Conservation (phyloP, 306 rosid species). For the Dalbergia oliveri region DNA sequence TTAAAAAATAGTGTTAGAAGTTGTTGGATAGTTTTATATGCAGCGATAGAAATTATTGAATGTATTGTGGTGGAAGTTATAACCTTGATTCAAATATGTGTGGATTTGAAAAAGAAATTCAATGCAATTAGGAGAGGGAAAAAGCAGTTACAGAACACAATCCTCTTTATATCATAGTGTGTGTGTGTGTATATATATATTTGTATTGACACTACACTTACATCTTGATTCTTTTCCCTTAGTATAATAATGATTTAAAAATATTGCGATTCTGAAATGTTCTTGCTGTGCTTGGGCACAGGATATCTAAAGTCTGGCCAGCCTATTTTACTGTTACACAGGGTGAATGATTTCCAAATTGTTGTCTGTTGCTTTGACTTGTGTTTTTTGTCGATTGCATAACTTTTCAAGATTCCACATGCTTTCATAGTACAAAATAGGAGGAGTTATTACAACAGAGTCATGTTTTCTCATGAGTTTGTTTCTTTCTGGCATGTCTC, state of each 20-base stretch:
- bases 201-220: too few species aligned
- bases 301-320: neutral
- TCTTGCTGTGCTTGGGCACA: constrained; percentile 9
- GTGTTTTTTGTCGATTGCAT: neutral
- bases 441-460: constrained; percentile 8
- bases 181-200: too few species aligned
- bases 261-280: constrained; percentile 9
- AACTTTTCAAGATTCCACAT: constrained; percentile 10
- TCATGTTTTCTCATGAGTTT: constrained; percentile 8
- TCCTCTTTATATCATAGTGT: too few species aligned
- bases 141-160: too few species aligned
- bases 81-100: too few species aligned
- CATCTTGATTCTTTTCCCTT: neutral
- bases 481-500: neutral
- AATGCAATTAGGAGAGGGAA: too few species aligned
- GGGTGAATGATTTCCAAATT: constrained; percentile 12
- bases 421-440: constrained; percentile 17
- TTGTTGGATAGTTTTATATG: too few species aligned
- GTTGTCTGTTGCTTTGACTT: neutral
- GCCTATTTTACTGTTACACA: constrained; percentile 7
- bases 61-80: too few species aligned
- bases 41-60: too few species aligned
- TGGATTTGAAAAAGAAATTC: too few species aligned
- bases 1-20: too few species aligned
- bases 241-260: neutral